Evolutionary conservation across 805 yeast genomes (phyloP).

Genomic region (Zygosaccharomyces kombuchaensis): DNA sequence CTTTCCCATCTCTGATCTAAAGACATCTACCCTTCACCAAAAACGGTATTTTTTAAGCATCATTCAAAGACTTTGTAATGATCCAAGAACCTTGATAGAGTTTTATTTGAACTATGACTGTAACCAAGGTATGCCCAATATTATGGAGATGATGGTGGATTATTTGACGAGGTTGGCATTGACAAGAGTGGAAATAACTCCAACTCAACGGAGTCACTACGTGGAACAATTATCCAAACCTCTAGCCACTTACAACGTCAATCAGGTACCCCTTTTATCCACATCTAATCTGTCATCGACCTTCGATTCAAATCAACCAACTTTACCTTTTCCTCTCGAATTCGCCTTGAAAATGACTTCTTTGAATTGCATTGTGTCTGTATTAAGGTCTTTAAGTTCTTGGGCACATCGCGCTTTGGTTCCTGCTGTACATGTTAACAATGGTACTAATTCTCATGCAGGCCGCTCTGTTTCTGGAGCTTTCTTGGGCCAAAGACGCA

Average conservation of each 20-base stretch:
- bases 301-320: constrained; percentile 19
- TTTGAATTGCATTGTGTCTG: constrained; percentile 73
- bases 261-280: constrained; percentile 71
- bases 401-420: constrained; percentile 74
- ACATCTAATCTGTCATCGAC: constrained; percentile 53
- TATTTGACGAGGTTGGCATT: constrained; percentile 65
- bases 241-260: constrained; percentile 67
- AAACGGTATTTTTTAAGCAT: constrained; percentile 79
- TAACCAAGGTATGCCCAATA: constrained; percentile 71
- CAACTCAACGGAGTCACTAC: constrained; percentile 57
- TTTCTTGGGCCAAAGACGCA: constrained; percentile 16
- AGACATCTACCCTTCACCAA: constrained; percentile 87
- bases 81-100: constrained; percentile 88
- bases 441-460: constrained; percentile 8
- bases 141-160: constrained; percentile 79
- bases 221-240: constrained; percentile 50
- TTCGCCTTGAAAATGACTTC: constrained; percentile 82
- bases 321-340: constrained; percentile 58
- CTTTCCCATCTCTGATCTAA: constrained; percentile 89
- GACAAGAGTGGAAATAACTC: constrained; percentile 65
- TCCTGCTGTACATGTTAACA: constrained; percentile 7
- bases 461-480: constrained; percentile 15
- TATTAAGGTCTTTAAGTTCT: constrained; percentile 70
- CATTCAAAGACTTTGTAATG: constrained; percentile 77
- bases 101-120: constrained; percentile 94